Conservation (phyloP, 1,284 basidiomycete genomes). For the Chiua sp. region DNA sequence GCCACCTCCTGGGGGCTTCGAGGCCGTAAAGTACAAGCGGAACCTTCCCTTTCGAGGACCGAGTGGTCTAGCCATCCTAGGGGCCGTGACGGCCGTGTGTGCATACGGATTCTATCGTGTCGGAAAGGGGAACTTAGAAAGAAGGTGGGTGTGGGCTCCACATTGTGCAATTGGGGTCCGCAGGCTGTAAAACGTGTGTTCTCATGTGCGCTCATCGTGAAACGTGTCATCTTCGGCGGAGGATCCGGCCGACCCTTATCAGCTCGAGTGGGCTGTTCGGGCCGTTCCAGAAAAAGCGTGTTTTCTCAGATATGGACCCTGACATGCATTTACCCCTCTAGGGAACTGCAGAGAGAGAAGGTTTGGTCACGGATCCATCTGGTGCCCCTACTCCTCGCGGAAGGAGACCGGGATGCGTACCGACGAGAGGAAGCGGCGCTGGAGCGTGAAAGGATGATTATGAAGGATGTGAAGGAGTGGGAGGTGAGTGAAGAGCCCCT, state of each 20-base stretch:
- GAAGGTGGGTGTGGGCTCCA: constrained; percentile 69
- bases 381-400: constrained; percentile 90
- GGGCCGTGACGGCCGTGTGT: constrained; percentile 84
- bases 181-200: constrained; percentile 68
- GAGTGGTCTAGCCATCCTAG: constrained; percentile 87
- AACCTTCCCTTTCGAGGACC: constrained; percentile 95
- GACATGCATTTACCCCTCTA: constrained; percentile 44
- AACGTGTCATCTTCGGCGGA: constrained; percentile 35
- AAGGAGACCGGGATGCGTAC: constrained; percentile 92
- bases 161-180: constrained; percentile 49
- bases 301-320: constrained; percentile 44
- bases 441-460: constrained; percentile 88
- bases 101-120: constrained; percentile 93
- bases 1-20: constrained; percentile 94
- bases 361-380: constrained; percentile 97
- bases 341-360: constrained; percentile 94
- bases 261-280: constrained; percentile 39
- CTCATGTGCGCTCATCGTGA: constrained; percentile 38
- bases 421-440: constrained; percentile 82
- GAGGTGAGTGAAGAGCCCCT: constrained; percentile 67
- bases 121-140: constrained; percentile 91
- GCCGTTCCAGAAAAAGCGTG: constrained; percentile 44
- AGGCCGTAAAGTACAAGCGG: constrained; percentile 93
- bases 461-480: constrained; percentile 96
- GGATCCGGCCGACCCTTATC: constrained; percentile 75